These are phyloP conservation scores for Chaetomiaceae sp. DNA, from an alignment of 2,329 filamentous ascomycete species.

Conservation along the genomic window DNA sequence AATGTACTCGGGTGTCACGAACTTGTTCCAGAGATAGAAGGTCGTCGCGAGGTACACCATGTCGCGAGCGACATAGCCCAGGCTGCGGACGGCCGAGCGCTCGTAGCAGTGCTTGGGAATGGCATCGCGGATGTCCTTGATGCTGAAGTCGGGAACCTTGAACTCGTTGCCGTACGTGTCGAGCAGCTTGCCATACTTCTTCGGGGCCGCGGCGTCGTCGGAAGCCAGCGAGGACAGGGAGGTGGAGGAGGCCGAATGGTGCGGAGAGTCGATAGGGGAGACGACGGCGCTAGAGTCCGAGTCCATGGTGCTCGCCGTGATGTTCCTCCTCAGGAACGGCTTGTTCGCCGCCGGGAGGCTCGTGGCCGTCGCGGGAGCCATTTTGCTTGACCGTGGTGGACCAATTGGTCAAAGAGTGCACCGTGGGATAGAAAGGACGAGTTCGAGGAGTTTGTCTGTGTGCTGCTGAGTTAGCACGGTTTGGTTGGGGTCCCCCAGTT, in stretches of 20 bases:
- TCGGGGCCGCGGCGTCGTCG: slow-evolving; percentile 40
- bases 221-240: slow-evolving; percentile 88
- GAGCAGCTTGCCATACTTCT: slow-evolving; percentile 62
- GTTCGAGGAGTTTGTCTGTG: slow-evolving; percentile 4
- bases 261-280: slow-evolving; percentile 57
- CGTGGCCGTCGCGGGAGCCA: slow-evolving; percentile 46
- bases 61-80: slow-evolving; percentile 83
- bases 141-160: slow-evolving; percentile 88
- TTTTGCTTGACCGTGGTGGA: slow-evolving; percentile 26
- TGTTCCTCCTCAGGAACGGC: slow-evolving; percentile 46
- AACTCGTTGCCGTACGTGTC: slow-evolving; percentile 97
- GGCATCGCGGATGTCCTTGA: slow-evolving; percentile 94
- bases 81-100: slow-evolving; percentile 69
- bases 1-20: slow-evolving; percentile 77
- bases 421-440: slow-evolving; percentile 5
- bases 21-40: slow-evolving; percentile 87
- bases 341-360: slow-evolving; percentile 39
- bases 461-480: not conserved
- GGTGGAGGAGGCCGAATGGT: slow-evolving; percentile 70
- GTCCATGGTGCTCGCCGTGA: slow-evolving; percentile 38
- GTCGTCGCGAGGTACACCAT: slow-evolving; percentile 65
- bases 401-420: slow-evolving; percentile 11
- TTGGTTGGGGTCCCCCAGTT: not conserved
- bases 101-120: slow-evolving; percentile 98
- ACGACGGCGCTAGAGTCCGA: slow-evolving; percentile 53